These are phyloP conservation scores for Trichoderma koningii DNA, from an alignment of 2,329 filamentous ascomycete species.

Conservation along the genomic window DNA sequence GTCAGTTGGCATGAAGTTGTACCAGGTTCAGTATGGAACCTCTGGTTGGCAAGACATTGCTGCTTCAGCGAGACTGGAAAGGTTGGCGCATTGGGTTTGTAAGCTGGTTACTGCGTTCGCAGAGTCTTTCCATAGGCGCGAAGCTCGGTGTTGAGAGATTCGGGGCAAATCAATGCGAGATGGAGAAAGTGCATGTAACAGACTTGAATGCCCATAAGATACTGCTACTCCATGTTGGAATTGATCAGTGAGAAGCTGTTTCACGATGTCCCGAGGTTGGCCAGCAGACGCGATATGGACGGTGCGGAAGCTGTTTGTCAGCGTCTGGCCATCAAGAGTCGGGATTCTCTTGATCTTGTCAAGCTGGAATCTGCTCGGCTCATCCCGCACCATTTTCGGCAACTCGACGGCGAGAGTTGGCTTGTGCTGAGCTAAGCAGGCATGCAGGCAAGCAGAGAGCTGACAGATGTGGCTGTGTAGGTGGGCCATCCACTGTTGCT, in stretches of 20 bases:
- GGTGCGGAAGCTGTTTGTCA: neutral
- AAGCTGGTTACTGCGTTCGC: neutral
- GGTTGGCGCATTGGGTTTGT: neutral
- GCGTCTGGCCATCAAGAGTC: too few relatives aligned
- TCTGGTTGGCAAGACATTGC: neutral
- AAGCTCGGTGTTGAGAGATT: neutral
- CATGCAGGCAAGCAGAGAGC: neutral
- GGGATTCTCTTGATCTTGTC: too few relatives aligned
- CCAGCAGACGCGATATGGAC: neutral
- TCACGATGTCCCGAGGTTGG: neutral
- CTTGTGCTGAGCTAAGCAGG: conserved; percentile 2
- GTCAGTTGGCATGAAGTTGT: neutral
- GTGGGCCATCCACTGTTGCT: neutral
- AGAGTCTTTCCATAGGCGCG: conserved; percentile 2
- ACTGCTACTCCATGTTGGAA: too few relatives aligned
- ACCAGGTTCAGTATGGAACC: neutral
- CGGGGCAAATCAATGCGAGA: conserved; percentile 1
- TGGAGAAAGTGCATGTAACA: neutral
- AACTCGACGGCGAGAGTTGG: neutral
- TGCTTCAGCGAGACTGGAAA: neutral
- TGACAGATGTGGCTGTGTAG: conserved; percentile 1
- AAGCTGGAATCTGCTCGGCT: neutral
- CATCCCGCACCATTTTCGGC: neutral
- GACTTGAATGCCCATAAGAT: too few relatives aligned
- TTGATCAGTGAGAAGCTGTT: too few relatives aligned